phyloP scores from a whole-genome alignment of 2,329 filamentous ascomycete genomes.

The Xylaria hypoxylon region DNA sequence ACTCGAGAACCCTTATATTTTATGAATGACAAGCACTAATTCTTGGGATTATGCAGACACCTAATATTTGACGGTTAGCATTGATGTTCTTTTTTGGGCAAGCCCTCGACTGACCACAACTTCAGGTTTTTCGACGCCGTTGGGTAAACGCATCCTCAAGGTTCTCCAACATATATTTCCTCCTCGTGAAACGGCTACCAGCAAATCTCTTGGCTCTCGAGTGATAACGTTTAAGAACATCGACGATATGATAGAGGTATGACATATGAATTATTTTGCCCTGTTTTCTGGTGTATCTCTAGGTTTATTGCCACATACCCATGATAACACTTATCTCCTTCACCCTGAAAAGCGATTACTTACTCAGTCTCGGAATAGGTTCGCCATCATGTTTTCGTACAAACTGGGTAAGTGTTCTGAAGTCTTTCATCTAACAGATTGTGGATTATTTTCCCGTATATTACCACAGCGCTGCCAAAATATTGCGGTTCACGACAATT shows the following conservation, averaged over 20 bases:
- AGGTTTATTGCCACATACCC: not conserved
- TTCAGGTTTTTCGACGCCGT: conserved; percentile 76
- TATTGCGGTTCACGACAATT: not conserved
- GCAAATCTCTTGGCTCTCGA: conserved; percentile 78
- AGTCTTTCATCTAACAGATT: not conserved
- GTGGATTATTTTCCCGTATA: not conserved
- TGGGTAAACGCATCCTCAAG: conserved; percentile 86
- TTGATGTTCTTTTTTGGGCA: not conserved
- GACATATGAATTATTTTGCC: no score
- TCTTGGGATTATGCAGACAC: conserved; percentile 67
- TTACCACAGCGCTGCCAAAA: not conserved
- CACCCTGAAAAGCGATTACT: not conserved
- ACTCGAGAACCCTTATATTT: not conserved
- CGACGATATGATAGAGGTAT: conserved; percentile 49
- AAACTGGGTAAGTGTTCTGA: conserved; percentile 63
- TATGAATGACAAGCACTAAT: conserved; percentile 10
- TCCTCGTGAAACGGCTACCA: conserved; percentile 80
- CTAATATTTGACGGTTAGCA: conserved; percentile 82
- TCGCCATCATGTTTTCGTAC: conserved; percentile 92
- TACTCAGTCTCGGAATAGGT: conserved; percentile 57
- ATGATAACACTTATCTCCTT: not conserved
- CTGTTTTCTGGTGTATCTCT: not conserved
- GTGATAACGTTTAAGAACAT: conserved; percentile 96
- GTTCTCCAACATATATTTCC: conserved; percentile 95
- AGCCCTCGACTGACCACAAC: conserved; percentile 6